A percentile compares a stretch with the other conserved stretches of the same genome.
Evolutionary conservation across 495 filamentous ascomycete genomes (phyloP).

Genomic region (Symbiotaphrina buchneri): DNA sequence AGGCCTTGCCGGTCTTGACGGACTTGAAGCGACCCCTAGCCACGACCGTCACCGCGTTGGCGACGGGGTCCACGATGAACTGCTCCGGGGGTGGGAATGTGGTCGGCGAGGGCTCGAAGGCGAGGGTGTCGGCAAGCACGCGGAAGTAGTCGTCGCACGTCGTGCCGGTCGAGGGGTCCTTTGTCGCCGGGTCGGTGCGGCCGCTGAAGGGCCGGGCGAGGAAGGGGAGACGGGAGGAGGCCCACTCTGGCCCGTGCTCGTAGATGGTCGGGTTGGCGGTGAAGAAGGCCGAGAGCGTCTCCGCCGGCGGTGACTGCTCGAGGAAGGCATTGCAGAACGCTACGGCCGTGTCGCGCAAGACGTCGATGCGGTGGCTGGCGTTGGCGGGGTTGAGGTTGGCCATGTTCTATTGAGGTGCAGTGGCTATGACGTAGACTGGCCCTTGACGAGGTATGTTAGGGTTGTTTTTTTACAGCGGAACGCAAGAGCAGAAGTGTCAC

Average conservation of each 20-base stretch:
- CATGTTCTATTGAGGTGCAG: no score
- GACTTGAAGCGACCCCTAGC: slow-evolving; percentile 12
- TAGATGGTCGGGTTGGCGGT: slow-evolving; percentile 11
- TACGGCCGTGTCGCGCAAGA: slow-evolving; percentile 5
- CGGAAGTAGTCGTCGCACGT: slow-evolving; percentile 15
- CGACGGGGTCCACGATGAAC: slow-evolving; percentile 12
- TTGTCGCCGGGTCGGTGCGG: slow-evolving; percentile 3
- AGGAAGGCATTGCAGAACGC: slow-evolving; percentile 12
- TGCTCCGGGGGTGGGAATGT: slow-evolving; percentile 11
- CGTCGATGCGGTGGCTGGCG: slow-evolving; percentile 1
- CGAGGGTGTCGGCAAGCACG: slow-evolving; percentile 10
- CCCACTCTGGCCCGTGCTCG: slow-evolving; percentile 17
- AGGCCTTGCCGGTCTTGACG: slow-evolving; percentile 14
- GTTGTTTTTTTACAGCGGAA: no score
- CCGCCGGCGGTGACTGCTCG: slow-evolving; percentile 5
- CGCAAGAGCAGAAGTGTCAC: no score
- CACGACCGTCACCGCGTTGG: slow-evolving; percentile 12
- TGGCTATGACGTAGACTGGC: no score
- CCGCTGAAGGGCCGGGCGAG: slow-evolving; percentile 14
- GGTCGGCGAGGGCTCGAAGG: slow-evolving; percentile 10
- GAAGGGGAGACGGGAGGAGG: slow-evolving; percentile 13
- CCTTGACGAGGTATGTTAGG: no score
- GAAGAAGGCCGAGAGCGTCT: slow-evolving; percentile 11
- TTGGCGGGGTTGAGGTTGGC: no score
- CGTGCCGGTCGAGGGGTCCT: slow-evolving; percentile 1